A percentile compares a stretch with the other conserved stretches of the same genome.
Evolutionary conservation across 2,329 filamentous ascomycete genomes (phyloP).

Genomic region (Tolypocladium inflatum): DNA sequence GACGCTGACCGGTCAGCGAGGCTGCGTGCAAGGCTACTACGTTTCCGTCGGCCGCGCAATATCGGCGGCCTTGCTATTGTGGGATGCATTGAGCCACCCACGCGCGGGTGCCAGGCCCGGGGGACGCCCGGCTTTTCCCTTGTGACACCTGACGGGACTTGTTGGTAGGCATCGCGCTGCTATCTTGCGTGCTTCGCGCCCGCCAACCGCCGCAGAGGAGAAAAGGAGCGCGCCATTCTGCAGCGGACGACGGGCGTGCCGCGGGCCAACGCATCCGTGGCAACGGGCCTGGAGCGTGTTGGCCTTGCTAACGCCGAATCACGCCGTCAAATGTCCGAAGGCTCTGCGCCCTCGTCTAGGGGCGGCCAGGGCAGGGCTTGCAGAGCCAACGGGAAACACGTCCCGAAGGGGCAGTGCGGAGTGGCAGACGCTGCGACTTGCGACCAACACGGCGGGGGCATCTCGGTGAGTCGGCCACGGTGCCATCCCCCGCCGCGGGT

Average conservation of each 20-base stretch:
- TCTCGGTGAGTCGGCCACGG: not conserved
- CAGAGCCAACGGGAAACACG: not conserved
- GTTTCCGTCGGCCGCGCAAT: too few species aligned
- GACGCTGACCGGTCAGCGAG: not conserved
- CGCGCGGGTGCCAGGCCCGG: not conserved
- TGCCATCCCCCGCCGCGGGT: too few species aligned
- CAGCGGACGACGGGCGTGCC: not conserved
- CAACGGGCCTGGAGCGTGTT: not conserved
- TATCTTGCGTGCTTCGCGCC: too few species aligned
- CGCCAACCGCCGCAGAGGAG: too few species aligned
- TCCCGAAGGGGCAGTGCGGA: not conserved
- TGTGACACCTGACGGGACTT: not conserved
- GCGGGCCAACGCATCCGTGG: not conserved
- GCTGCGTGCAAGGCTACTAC: not conserved
- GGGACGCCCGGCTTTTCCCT: not conserved
- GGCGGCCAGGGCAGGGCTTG: not conserved
- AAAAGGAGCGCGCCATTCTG: not conserved
- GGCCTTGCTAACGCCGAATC: not conserved
- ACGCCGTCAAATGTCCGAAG: too few species aligned
- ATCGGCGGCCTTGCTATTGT: too few species aligned
- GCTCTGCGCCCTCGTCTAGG: too few species aligned
- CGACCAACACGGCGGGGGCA: not conserved
- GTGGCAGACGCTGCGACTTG: too few species aligned
- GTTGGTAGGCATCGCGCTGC: not conserved
- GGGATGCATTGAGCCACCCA: not conserved